phyloP scores from a whole-genome alignment of 371 early-diverging fungal species.

The Apophysomyces elegans region DNA sequence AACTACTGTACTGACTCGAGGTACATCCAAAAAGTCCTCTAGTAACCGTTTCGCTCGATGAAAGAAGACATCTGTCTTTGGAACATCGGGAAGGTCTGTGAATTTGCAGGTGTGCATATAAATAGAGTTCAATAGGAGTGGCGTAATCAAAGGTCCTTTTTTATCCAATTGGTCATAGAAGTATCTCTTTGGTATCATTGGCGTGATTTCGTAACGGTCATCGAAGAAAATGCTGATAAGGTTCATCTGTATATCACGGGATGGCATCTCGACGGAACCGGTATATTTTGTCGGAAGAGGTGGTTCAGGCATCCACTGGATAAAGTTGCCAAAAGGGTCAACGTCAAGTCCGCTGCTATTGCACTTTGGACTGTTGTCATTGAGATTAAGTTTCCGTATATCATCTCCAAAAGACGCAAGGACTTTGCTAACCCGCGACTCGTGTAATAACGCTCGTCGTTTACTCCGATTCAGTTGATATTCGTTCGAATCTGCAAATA shows the following conservation, averaged over 20 bases:
- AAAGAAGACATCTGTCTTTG: constrained; percentile 32
- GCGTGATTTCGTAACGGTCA: constrained; percentile 17
- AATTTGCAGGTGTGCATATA: constrained; percentile 26
- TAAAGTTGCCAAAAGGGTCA: constrained; percentile 30
- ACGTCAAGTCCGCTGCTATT: constrained; percentile 15
- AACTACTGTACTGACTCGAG: constrained; percentile 35
- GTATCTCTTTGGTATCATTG: constrained; percentile 17
- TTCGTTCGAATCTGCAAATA: constrained; percentile 21
- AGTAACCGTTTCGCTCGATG: constrained; percentile 35
- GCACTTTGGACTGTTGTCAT: constrained; percentile 20
- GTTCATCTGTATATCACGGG: constrained; percentile 30
- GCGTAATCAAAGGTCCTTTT: constrained; percentile 39
- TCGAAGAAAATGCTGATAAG: constrained; percentile 34
- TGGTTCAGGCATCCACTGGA: constrained; percentile 33
- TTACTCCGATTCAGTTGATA: constrained; percentile 16
- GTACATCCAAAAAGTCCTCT: constrained; percentile 41
- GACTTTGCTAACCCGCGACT: constrained; percentile 23
- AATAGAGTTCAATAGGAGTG: constrained; percentile 39
- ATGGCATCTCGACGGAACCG: constrained; percentile 35
- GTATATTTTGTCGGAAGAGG: constrained; percentile 25
- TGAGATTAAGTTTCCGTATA: constrained; percentile 22
- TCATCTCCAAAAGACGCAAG: constrained; percentile 24
- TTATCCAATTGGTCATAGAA: constrained; percentile 30
- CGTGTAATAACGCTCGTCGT: constrained; percentile 23
- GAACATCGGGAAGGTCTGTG: constrained; percentile 19